Base-by-base conservation (phyloP, 2,329 filamentous ascomycete genomes). In the Pseudocercospora eumusae region DNA sequence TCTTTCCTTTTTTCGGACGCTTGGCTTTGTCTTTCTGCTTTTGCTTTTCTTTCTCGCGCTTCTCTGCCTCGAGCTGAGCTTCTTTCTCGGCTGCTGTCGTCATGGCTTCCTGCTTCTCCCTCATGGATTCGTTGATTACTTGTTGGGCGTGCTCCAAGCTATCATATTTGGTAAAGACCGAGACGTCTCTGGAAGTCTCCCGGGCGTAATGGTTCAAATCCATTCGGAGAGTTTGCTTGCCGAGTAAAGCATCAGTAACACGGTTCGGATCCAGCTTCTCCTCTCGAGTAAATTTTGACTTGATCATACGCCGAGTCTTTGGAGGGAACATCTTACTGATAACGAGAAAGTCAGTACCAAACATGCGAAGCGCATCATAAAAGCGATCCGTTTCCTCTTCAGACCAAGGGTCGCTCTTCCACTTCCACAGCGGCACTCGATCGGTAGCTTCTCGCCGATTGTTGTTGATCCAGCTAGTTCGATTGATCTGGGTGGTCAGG, bases 341-440 rank as follows among this genome's bases (percentile, higher is more conserved):
- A 77, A 91, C 90, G 73, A 88, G 84, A 72, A 95, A 96, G 73
- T 93, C 90, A 1, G 90, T 93, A 60, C 91, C 91, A 71, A 92
- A 93, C 82, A 88, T 89, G 61, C 82, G 79, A 1, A 96, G 81
- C 0, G 86, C 88, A 27, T 87, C 83, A 79, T 92, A 95, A 77
- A 95, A 95, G 49, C 85, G 80, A 59, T 90, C 87, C 3, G 89
- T 93, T 63, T 88, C 84, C 11, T 85, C 83, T n/a, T 84, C 81
- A 55, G 82, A 85, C 91, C 91, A 96, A 31, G 84, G 80, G 67
- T 88, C 86, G 25, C 84, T 81, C 60, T 86, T 85, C 59, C 74
- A 73, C 3, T 76, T 76, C 58, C 74, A 75, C 1, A 75, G 62
- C 1, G 74, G 70, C 9, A 80, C 69, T 33, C 80, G 80, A 9